These are phyloP conservation scores for Magnaporthiopsis poae DNA, from an alignment of 2,329 filamentous ascomycete species.

Conservation along the genomic window DNA sequence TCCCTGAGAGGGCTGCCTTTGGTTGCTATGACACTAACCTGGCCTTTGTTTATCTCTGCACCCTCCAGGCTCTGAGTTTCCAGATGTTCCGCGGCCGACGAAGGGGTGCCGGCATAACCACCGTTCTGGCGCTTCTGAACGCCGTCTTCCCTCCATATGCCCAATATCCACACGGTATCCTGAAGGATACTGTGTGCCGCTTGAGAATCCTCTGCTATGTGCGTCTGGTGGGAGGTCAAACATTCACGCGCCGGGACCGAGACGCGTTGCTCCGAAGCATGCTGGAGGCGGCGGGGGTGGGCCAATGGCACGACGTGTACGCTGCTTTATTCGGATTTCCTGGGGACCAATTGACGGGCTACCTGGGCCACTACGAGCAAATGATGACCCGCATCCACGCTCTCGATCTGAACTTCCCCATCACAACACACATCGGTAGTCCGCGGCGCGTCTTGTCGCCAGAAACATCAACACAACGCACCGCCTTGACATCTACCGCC, in stretches of 20 bases:
- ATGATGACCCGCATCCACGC: neutral
- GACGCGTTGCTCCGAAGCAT: slow-evolving; percentile 1
- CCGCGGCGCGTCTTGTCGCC: neutral
- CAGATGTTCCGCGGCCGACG: neutral
- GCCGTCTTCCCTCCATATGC: slow-evolving; percentile 15
- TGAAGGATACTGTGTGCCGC: slow-evolving; percentile 4
- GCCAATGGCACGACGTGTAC: slow-evolving; percentile 10
- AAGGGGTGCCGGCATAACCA: neutral
- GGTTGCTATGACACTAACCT: too few relatives aligned
- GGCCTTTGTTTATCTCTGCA: neutral
- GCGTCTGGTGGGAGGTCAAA: slow-evolving; percentile 7
- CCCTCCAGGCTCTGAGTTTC: neutral
- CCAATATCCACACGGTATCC: slow-evolving; percentile 12
- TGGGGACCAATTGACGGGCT: neutral
- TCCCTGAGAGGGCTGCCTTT: too few relatives aligned
- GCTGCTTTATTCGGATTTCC: slow-evolving; percentile 8
- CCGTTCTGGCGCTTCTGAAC: slow-evolving; percentile 14
- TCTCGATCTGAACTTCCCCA: neutral
- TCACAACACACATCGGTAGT: neutral
- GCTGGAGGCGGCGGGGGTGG: slow-evolving; percentile 8
- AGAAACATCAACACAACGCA: neutral
- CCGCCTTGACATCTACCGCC: neutral
- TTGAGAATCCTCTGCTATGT: slow-evolving; percentile 11
- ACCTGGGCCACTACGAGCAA: neutral
- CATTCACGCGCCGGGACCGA: neutral